Evolutionary conservation across 371 early-diverging fungal species (phyloP).

Genomic region (Mortierella sp.): DNA sequence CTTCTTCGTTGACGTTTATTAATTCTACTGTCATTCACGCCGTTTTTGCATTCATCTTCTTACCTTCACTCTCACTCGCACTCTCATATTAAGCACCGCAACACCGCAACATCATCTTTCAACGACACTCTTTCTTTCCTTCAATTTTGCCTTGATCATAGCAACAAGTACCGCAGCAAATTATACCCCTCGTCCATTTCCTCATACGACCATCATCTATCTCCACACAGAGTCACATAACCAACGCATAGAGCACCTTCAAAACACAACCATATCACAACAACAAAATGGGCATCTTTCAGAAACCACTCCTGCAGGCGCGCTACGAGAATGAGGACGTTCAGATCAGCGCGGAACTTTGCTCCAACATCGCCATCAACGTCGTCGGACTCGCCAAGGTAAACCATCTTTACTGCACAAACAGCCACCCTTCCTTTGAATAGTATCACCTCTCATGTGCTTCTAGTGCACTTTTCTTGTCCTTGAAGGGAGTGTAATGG

Average conservation of each 20-base stretch:
- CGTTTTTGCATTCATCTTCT: neutral
- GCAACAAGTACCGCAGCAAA: neutral
- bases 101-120: neutral
- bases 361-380: constrained; percentile 32
- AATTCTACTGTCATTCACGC: neutral
- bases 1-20: neutral
- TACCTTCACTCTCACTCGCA: neutral
- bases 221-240: neutral
- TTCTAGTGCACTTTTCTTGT: constrained; percentile 11
- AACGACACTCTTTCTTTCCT: neutral
- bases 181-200: neutral
- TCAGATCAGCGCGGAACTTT: constrained; percentile 44
- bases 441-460: neutral
- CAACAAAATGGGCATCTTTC: constrained; percentile 29
- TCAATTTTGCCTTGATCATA: neutral
- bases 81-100: neutral
- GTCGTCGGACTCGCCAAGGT: constrained; percentile 44
- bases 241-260: neutral
- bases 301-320: constrained; percentile 24
- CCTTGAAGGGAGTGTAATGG: no score
- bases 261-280: neutral
- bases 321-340: constrained; percentile 40
- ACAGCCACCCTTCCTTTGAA: neutral
- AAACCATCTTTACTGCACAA: neutral
- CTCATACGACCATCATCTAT: neutral